A percentile compares a stretch with the other conserved stretches of the same genome.
These are phyloP conservation scores for Kwoniella sp. DNA, from an alignment of 768 basidiomycete species.

Conservation along the genomic window DNA sequence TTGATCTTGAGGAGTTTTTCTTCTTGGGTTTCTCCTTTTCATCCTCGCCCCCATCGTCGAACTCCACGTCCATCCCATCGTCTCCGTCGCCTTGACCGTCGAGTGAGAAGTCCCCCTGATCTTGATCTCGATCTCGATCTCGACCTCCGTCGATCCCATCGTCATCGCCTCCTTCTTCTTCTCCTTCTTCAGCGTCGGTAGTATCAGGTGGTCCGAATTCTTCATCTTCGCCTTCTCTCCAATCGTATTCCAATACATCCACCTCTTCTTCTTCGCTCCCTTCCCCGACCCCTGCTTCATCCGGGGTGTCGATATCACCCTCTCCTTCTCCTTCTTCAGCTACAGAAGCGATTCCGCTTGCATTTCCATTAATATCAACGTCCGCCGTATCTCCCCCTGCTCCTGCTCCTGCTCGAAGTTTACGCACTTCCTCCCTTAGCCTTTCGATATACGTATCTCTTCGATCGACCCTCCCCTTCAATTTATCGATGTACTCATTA, in stretches of 20 bases:
- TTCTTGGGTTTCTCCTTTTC: conserved; percentile 46
- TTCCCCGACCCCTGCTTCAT: conserved; percentile 41
- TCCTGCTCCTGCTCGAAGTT: conserved; percentile 56
- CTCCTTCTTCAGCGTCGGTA: conserved; percentile 5
- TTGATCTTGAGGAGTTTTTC: background rate
- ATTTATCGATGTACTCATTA: conserved; percentile 78
- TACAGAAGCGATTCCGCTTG: background rate
- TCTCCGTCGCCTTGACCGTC: background rate
- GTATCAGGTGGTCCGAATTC: conserved; percentile 59
- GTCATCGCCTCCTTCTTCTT: conserved; percentile 59
- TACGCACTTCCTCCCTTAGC: conserved; percentile 68
- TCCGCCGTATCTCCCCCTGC: conserved; percentile 36
- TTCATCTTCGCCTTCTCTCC: conserved; percentile 54
- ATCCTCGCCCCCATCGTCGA: conserved; percentile 24
- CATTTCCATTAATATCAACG: background rate
- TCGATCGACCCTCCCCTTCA: conserved; percentile 75
- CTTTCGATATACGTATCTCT: conserved; percentile 74
- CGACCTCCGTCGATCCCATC: conserved; percentile 26
- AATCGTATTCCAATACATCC: conserved; percentile 56
- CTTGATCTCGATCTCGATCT: conserved; percentile 14
- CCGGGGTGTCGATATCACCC: conserved; percentile 1
- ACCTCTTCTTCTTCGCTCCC: conserved; percentile 31
- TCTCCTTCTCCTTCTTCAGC: conserved; percentile 5
- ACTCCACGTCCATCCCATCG: background rate
- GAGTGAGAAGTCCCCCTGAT: conserved; percentile 13